phyloP scores from a whole-genome alignment of 352 stramenopile species.

The Globisporangium cylindrosporum region DNA sequence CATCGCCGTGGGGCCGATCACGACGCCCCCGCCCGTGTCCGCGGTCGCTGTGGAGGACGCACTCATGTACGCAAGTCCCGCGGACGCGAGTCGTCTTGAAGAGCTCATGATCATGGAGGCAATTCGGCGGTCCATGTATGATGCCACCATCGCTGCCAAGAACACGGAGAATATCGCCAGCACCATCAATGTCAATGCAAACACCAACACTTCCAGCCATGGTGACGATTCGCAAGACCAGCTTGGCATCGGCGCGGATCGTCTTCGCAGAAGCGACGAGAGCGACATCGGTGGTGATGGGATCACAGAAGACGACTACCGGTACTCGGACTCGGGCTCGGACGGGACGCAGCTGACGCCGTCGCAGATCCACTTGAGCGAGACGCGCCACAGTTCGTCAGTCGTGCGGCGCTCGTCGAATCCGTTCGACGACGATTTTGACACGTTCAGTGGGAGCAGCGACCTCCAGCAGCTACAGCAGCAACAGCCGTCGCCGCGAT shows the following conservation, averaged over 20 bases:
- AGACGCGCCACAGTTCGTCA: background rate
- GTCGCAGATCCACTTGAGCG: conserved; percentile 12
- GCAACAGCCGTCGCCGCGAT: background rate
- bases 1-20: conserved; percentile 49
- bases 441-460: background rate
- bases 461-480: conserved; percentile 1
- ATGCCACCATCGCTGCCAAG: conserved; percentile 41
- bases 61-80: conserved; percentile 36
- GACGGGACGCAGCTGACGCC: conserved; percentile 1
- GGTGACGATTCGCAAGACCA: background rate
- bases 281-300: background rate
- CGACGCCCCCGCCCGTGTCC: conserved; percentile 48
- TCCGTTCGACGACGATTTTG: conserved; percentile 13
- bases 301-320: conserved; percentile 9
- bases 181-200: background rate
- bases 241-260: background rate
- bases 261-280: background rate
- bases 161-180: background rate
- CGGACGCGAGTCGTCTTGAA: conserved; percentile 59
- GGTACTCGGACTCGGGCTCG: conserved; percentile 1
- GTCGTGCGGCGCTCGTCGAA: conserved; percentile 4
- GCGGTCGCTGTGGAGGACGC: conserved; percentile 23
- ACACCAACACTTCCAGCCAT: background rate
- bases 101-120: conserved; percentile 84
- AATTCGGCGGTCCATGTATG: conserved; percentile 77